Conservation (phyloP, 1,139 yeast species). For the Geotrichum cucujoidarum region DNA sequence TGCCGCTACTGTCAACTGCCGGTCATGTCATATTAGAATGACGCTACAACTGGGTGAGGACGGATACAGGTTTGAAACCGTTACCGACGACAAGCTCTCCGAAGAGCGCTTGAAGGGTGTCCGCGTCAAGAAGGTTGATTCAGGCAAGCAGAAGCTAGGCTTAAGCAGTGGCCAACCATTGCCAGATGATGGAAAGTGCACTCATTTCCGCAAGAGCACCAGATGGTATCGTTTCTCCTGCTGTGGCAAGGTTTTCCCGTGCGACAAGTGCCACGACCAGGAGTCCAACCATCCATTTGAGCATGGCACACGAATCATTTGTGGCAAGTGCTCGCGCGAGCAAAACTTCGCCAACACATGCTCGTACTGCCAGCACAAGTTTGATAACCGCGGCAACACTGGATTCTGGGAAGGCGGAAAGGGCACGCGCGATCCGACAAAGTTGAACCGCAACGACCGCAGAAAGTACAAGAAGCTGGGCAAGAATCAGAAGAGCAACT, state of each 20-base stretch:
- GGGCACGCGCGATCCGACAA: conserved; percentile 40
- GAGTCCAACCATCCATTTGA: conserved; percentile 38
- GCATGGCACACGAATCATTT: conserved; percentile 40
- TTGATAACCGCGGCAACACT: conserved; percentile 31
- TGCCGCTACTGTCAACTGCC: conserved; percentile 33
- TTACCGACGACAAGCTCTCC: conserved; percentile 30
- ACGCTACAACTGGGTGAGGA: conserved; percentile 32
- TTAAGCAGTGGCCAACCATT: conserved; percentile 39
- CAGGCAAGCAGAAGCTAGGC: conserved; percentile 31
- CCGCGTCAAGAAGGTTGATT: conserved; percentile 20
- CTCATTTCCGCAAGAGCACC: conserved; percentile 40
- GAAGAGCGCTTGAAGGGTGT: conserved; percentile 23
- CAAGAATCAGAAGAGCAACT: background rate
- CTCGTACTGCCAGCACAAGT: conserved; percentile 37
- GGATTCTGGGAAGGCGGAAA: conserved; percentile 46
- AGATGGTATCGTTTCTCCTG: conserved; percentile 45
- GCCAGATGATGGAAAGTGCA: conserved; percentile 40
- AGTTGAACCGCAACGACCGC: conserved; percentile 41
- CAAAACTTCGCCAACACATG: conserved; percentile 39
- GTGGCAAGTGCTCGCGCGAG: conserved; percentile 43
- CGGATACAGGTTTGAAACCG: conserved; percentile 31
- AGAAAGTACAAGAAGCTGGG: conserved; percentile 37
- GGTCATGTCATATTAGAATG: conserved; percentile 38
- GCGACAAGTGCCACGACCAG: conserved; percentile 42
- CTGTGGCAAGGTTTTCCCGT: conserved; percentile 41